Evolutionary conservation across 495 filamentous ascomycete species (phyloP), one percentile per base, ranked within the genome.

Genomic region (Aspergillus nidulans): DNA sequence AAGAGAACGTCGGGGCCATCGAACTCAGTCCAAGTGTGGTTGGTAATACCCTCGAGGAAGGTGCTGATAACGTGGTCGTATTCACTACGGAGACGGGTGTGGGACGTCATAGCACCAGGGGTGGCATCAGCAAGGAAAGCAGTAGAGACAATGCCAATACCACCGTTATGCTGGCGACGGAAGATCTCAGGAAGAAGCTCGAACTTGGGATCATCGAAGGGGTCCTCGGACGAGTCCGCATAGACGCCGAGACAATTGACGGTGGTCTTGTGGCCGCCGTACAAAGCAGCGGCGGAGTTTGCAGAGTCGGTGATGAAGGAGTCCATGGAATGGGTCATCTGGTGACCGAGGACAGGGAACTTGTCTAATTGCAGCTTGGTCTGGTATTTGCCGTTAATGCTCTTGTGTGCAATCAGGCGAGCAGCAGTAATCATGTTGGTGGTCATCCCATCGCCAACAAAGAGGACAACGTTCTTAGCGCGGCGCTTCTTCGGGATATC

Each of bases 371-470:
- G 69, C 71, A 90, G 77, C 54, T 74, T 78, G 47, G 78, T 81
- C 71, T 87, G 79, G 61, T 90, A 90, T 59, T 82, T 83, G 47
- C 87, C 87, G 55, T 90, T 90, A 75, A 89, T 76, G 40, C 77
- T 81, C 75, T 86, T 85, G 71, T 90, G 87, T 4, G 77, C 87
- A 38, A 90, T 83, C 47, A 90, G 71, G 30, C 87, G 83, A n/a
- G 86, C 86, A 42, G 85, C 85, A 15, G 77, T 82, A 58, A 81
- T 80, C 86, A 90, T 90, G 69, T 88, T 89, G 26, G 85, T 89
- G 4, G 86, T 89, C 87, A 90, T 90, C 49, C 87, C 85, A 55
- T 88, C 85, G 66, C 86, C 87, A 49, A 90, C 83, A 71, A 90
- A 90, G 45, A 90, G 77, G 49, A 90, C 79, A 53, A 90, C 80